Evolutionary conservation across 202 grass and related monocot species (phyloP).

Genomic region (Musa balbisiana): DNA sequence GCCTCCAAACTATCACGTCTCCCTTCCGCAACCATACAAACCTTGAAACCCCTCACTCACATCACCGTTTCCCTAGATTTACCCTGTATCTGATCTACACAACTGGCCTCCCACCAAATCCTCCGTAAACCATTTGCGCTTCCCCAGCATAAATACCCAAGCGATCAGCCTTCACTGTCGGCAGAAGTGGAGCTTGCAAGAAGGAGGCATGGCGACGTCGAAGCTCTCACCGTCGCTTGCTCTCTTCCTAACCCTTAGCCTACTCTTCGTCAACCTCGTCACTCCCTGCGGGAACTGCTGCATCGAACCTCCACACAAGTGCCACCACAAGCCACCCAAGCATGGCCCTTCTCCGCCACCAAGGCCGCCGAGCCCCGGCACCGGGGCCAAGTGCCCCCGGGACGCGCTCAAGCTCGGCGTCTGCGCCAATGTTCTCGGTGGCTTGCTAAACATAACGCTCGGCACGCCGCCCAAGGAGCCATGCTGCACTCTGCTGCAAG

Average conservation of each 20-base stretch:
- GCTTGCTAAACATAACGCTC: slow-evolving; percentile 37
- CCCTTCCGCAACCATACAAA: neutral
- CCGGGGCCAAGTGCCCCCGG: slow-evolving; percentile 27
- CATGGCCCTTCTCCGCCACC: neutral
- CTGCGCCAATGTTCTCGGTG: slow-evolving; percentile 50
- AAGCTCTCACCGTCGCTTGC: neutral
- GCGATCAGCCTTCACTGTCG: too few species aligned
- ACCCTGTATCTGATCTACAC: neutral
- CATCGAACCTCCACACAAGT: neutral
- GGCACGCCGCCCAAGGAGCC: slow-evolving; percentile 30
- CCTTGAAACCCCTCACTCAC: neutral
- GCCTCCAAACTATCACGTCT: neutral
- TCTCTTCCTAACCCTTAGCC: slow-evolving; percentile 30
- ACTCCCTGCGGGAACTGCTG: slow-evolving; percentile 21
- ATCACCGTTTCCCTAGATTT: too few species aligned
- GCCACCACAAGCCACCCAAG: neutral
- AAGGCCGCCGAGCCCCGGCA: neutral
- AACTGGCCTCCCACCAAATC: neutral
- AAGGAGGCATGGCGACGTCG: neutral
- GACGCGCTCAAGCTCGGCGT: slow-evolving; percentile 46
- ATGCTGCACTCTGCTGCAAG: slow-evolving; percentile 50
- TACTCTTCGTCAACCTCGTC: slow-evolving; percentile 25
- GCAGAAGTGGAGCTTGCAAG: too few species aligned
- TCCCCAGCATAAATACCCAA: neutral
- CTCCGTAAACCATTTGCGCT: neutral